Evolutionary conservation across 495 filamentous ascomycete species (phyloP).

Genomic region (Platismatia glauca): DNA sequence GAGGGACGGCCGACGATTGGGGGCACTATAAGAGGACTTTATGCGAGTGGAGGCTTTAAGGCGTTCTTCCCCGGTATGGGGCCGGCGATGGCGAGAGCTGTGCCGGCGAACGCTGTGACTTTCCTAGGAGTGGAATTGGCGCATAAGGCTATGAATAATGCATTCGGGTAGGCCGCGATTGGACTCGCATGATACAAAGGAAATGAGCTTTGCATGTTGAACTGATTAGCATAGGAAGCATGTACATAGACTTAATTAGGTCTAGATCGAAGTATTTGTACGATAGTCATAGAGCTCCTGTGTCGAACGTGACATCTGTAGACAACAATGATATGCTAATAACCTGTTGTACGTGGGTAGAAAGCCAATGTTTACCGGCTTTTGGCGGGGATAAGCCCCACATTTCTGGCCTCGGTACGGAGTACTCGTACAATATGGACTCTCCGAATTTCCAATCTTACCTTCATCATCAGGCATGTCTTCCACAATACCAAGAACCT

Average conservation of each 20-base stretch:
- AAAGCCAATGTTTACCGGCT: background rate
- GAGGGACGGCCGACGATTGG: slow-evolving; percentile 79
- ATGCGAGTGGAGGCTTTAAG: slow-evolving; percentile 69
- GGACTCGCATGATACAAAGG: background rate
- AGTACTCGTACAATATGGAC: no score
- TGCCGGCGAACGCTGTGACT: slow-evolving; percentile 79
- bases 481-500: slow-evolving; percentile 8
- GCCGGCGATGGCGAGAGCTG: slow-evolving; percentile 82
- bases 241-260: background rate
- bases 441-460: background rate
- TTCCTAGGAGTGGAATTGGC: slow-evolving; percentile 27
- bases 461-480: slow-evolving; percentile 12
- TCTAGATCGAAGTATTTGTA: background rate
- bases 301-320: background rate
- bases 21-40: slow-evolving; percentile 68
- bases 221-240: background rate
- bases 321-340: background rate
- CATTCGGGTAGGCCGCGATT: slow-evolving; percentile 8
- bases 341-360: no score
- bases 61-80: slow-evolving; percentile 98
- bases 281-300: background rate
- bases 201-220: background rate
- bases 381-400: background rate
- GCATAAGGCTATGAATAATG: slow-evolving; percentile 25
- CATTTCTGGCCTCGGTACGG: background rate